These are phyloP conservation scores for Juncus inflexus DNA, from an alignment of 176 grass and related monocot genomes.

Conservation along the genomic window DNA sequence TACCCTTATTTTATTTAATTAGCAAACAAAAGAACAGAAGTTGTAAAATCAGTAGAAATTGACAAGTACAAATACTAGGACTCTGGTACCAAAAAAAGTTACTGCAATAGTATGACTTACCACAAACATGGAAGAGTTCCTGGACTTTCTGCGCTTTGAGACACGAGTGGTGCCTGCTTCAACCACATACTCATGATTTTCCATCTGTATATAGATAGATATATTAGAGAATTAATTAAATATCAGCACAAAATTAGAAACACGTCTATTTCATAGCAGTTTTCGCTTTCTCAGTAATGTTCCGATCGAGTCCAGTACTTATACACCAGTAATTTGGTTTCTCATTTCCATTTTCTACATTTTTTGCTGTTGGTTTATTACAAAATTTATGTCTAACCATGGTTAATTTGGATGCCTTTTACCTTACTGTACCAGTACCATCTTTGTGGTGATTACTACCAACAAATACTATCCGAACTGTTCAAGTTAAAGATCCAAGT, in stretches of 20 bases:
- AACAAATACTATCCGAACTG: too few relatives aligned
- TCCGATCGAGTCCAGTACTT: too few relatives aligned
- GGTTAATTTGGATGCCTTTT: background rate
- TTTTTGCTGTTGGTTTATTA: background rate
- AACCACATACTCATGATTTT: conserved; percentile 83
- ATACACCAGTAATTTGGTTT: background rate
- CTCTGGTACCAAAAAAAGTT: background rate
- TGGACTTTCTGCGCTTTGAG: conserved; percentile 88
- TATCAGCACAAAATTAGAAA: background rate
- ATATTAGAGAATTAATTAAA: conserved; percentile 10
- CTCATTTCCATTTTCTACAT: background rate
- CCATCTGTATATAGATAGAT: conserved; percentile 49
- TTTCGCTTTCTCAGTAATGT: too few relatives aligned
- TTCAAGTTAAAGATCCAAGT: background rate
- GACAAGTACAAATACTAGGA: too few relatives aligned
- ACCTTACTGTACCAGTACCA: background rate
- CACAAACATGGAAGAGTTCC: conserved; percentile 84
- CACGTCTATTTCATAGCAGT: too few relatives aligned
- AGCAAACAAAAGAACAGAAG: conserved; percentile 11
- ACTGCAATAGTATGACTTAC: conserved; percentile 29
- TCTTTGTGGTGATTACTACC: background rate
- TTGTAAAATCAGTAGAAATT: background rate
- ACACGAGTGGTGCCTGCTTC: conserved; percentile 78
- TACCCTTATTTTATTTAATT: too few relatives aligned
- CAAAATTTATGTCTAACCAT: background rate